These are phyloP conservation scores for Boletellus sp. DNA, from an alignment of 768 basidiomycete species.

Conservation along the genomic window DNA sequence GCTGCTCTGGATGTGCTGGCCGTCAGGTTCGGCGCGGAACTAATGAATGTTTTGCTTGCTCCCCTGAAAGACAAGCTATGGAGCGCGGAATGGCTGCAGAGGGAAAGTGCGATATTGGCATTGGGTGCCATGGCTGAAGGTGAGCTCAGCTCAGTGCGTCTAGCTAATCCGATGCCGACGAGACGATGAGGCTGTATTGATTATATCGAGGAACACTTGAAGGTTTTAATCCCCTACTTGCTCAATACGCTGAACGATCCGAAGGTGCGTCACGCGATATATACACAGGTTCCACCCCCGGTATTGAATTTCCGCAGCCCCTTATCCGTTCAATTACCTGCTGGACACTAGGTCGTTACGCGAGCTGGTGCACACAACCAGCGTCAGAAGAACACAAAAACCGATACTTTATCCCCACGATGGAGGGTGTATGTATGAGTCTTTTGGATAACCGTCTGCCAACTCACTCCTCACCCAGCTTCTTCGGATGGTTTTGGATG, in stretches of 20 bases:
- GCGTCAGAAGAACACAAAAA: constrained; percentile 84
- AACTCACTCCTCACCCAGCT: constrained; percentile 50
- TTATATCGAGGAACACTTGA: constrained; percentile 89
- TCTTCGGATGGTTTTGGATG: constrained; percentile 94
- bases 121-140: constrained; percentile 99
- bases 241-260: constrained; percentile 87
- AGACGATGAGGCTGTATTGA: constrained; percentile 81
- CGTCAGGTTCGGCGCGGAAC: constrained; percentile 85
- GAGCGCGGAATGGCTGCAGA: constrained; percentile 87
- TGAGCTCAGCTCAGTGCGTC: constrained; percentile 32
- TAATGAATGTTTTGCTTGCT: constrained; percentile 83
- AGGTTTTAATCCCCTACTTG: constrained; percentile 90
- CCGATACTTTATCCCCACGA: constrained; percentile 90
- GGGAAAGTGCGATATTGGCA: constrained; percentile 94
- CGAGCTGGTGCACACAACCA: constrained; percentile 92
- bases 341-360: constrained; percentile 99
- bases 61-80: constrained; percentile 92
- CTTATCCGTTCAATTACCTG: constrained; percentile 97
- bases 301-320: constrained; percentile 50
- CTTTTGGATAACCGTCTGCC: constrained; percentile 11
- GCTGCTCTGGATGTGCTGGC: constrained; percentile 96
- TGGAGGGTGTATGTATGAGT: constrained; percentile 81
- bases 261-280: constrained; percentile 54
- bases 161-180: constrained; percentile 6
- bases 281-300: background rate